Evolutionary conservation across 78 protist genomes (phyloP), one percentile per base, ranked within the genome.

Genomic region (Dictyostelium firmibasis): DNA sequence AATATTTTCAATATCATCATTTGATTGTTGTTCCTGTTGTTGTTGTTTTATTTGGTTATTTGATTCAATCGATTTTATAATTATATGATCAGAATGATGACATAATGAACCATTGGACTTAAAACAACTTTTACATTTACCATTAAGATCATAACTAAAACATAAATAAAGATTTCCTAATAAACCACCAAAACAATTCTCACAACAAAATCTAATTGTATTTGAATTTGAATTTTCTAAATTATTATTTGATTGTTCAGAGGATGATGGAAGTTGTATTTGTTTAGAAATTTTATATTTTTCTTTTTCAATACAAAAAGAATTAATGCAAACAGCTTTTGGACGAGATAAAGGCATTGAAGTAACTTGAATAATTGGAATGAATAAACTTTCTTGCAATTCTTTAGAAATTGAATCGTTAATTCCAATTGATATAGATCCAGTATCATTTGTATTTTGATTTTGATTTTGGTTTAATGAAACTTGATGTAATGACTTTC

Each of bases 231-330:
- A 2, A 64, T 64, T 25, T 0, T 57, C 9, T 20, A 0, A 4
- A 20, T 20, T 27, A 20, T 57, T 9, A 57, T 20, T 57, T 57
- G 9, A 57, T 4, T n/a, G n/a, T n/a, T 50, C 62, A 16, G 27
- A 20, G 27, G 67, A 20, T 18, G 67, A 53, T 57, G 67, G 67
- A 6, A 20, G 27, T 20, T 57, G 25, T 6, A 57, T 57, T n/a
- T n/a, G 33, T 27, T 27, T 67, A 23, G 75, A 67, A 0, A 67
- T 11, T 67, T 67, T 67, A 67, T 27, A 67, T 27, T 67, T 67
- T 31, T 72, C 79, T 72, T 72, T 72, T 72, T 72, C 79, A 29
- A 72, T 31, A 33, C 79, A 72, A 72, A 72, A 72, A 33, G 36
- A 33, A 72, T 72, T 72, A 3, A 33, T 31, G 16, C 79, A 72